These are phyloP conservation scores for Ochetophila trinervis DNA, from an alignment of 306 rosid genomes.

Conservation along the genomic window DNA sequence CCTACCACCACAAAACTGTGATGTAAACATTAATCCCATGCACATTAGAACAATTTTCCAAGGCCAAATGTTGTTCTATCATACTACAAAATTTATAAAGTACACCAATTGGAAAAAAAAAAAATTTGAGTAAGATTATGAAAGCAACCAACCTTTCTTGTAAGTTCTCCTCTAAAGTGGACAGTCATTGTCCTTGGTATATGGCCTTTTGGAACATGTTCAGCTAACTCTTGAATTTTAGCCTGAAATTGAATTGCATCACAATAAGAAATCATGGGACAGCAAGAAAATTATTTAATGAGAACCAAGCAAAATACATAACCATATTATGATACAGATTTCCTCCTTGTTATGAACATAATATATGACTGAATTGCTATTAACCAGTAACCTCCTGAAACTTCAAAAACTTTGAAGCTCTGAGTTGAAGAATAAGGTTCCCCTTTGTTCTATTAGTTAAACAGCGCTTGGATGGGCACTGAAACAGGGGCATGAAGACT, in stretches of 20 bases:
- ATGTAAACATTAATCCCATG: neutral
- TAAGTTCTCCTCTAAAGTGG: slow-evolving; percentile 96
- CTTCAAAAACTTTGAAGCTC: slow-evolving; percentile 96
- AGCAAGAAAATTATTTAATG: slow-evolving; percentile 9
- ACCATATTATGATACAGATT: slow-evolving; percentile 7
- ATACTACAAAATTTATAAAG: neutral
- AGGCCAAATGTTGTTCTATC: neutral
- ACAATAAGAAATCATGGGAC: neutral
- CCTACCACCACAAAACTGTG: no score
- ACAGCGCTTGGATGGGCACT: slow-evolving; percentile 91
- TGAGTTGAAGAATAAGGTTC: slow-evolving; percentile 80
- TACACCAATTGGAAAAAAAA: neutral
- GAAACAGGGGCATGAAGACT: slow-evolving; percentile 85
- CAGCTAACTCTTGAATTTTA: slow-evolving; percentile 93
- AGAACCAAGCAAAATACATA: slow-evolving; percentile 17
- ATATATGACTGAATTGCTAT: slow-evolving; percentile 15
- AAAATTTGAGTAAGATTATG: slow-evolving; percentile 19
- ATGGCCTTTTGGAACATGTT: slow-evolving; percentile 98
- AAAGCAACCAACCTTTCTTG: slow-evolving; percentile 71
- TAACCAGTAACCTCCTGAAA: slow-evolving; percentile 77
- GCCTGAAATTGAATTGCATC: slow-evolving; percentile 64
- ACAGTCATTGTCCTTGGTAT: slow-evolving; percentile 94
- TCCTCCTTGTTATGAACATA: slow-evolving; percentile 1
- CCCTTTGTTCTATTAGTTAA: slow-evolving; percentile 60
- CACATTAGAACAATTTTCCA: neutral